Base-by-base conservation (phyloP, 2,329 filamentous ascomycete genomes). In the Colletotrichum sp. region DNA sequence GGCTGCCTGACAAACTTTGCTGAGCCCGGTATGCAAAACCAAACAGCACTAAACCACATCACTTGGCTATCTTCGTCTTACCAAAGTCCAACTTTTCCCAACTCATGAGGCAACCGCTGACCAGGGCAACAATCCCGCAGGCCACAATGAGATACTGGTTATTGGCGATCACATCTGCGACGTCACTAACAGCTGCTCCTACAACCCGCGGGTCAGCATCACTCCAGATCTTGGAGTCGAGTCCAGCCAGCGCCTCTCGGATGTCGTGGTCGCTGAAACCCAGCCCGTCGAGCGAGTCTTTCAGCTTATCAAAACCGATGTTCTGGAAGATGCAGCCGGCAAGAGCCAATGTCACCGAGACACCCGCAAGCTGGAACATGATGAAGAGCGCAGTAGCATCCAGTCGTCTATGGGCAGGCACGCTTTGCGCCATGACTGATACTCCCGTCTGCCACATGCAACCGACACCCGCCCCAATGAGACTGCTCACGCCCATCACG, bases 371-470 rank as follows among this genome's bases (percentile, higher is more conserved):
- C 78, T 84, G 82, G 30, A 80, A 80, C 78, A 85, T 80, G 77
- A 82, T 84, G 74, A 83, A 82, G n/a, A 85, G 72, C 1, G 82
- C 80, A 13, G 81, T 77, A 59, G 80, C 79, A 72, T 85, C 84
- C 8, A 83, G 72, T 5, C 79, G 79, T 9, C 79, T 74, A 49
- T 81, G 82, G 12, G 80, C 80, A 1, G 72, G 72, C 30, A 75
- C 72, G n/a, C n/a, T 66, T 16, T 72, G 72, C 18, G 55, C 21
- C 28, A 75, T 12, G 15, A 85, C 80, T 57, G 81, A 81, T 8
- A 82, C 79, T 8, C 81, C 79, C 3, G 82, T 79, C 68, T 83
- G 82, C 76, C 81, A 84, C 21, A 81, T 78, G 39, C 83, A 77
- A 9, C 84, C 84, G 0, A 83, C 72, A 1, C 83, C 83, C 6